phyloP scores from a whole-genome alignment of 2,329 filamentous ascomycete species.

The Nannizziopsis barbatae region DNA sequence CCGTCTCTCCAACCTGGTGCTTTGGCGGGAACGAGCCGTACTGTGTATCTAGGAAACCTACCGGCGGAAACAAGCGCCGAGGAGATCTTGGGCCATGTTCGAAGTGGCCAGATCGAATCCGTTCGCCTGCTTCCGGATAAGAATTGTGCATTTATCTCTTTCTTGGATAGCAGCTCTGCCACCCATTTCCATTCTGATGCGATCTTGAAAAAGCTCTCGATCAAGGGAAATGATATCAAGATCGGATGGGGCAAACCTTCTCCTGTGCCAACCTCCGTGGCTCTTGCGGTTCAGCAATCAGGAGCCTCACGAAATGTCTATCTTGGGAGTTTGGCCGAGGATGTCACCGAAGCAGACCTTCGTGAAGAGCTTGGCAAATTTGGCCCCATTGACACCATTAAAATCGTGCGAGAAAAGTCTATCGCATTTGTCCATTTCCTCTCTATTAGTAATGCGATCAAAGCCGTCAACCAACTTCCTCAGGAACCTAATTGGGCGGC shows the following conservation, averaged over 20 bases:
- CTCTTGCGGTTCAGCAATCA: slow-evolving; percentile 93
- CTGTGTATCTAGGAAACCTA: slow-evolving; percentile 95
- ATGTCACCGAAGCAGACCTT: slow-evolving; percentile 80
- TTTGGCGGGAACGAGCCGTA: slow-evolving; percentile 83
- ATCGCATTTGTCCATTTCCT: slow-evolving; percentile 97
- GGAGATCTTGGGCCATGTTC: slow-evolving; percentile 90
- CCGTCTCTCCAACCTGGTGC: slow-evolving; percentile 69
- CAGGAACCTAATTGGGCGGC: slow-evolving; percentile 96
- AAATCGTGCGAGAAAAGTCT: slow-evolving; percentile 93
- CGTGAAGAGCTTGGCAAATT: slow-evolving; percentile 94
- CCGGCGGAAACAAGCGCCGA: slow-evolving; percentile 95
- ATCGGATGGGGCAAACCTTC: slow-evolving; percentile 99
- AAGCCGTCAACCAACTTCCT: slow-evolving; percentile 89
- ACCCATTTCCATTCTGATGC: slow-evolving; percentile 99
- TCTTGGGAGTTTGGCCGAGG: slow-evolving; percentile 82
- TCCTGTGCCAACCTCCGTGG: slow-evolving; percentile 92
- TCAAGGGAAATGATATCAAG: slow-evolving; percentile 98
- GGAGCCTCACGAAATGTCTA: slow-evolving; percentile 96
- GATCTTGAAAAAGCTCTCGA: slow-evolving; percentile 97
- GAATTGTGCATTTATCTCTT: slow-evolving; percentile 99
- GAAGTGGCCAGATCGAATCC: slow-evolving; percentile 98
- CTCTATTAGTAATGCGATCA: slow-evolving; percentile 95
- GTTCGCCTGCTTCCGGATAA: slow-evolving; percentile 93
- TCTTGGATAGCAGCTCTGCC: slow-evolving; percentile 91
- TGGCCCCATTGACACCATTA: slow-evolving; percentile 90